Percentiles rank a stretch among this genome's conserved stretches.
Evolutionary conservation across 2,329 filamentous ascomycete genomes (phyloP).

Genomic region (Scedosporium apiospermum): DNA sequence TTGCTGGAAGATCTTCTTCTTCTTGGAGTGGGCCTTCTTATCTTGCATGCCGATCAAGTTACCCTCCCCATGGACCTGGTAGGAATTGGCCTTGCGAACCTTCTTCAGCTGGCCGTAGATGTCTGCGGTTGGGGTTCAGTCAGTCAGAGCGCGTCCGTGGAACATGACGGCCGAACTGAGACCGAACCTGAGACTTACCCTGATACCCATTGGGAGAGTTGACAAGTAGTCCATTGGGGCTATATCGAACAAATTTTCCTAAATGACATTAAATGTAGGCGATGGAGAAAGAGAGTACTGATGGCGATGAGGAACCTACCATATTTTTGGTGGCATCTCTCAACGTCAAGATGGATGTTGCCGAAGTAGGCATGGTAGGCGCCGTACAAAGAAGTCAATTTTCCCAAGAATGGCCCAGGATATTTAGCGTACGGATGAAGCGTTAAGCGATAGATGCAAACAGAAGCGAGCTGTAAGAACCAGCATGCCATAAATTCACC

Average conservation of each 20-base stretch:
- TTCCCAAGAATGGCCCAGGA: constrained; percentile 7
- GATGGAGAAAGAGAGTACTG: background rate
- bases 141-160: background rate
- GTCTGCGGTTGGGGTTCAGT: background rate
- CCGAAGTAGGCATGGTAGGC: constrained; percentile 8
- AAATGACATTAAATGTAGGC: background rate
- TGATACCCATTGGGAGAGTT: constrained; percentile 4
- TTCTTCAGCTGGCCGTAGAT: constrained; percentile 6
- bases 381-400: constrained; percentile 5
- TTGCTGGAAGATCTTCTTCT: constrained; percentile 1
- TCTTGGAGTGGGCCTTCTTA: background rate
- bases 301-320: background rate
- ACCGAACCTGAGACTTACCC: background rate
- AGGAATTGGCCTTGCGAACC: constrained; percentile 9
- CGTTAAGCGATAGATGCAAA: constrained; percentile 3
- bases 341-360: constrained; percentile 6
- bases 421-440: constrained; percentile 8
- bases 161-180: too few relatives aligned
- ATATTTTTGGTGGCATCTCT: constrained; percentile 5
- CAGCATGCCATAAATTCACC: background rate
- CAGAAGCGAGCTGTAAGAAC: background rate
- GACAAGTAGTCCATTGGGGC: constrained; percentile 14
- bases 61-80: background rate
- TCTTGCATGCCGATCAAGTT: background rate
- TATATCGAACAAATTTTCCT: constrained; percentile 15